phyloP scores from a whole-genome alignment of 768 basidiomycete species.

The Suillus spraguei region DNA sequence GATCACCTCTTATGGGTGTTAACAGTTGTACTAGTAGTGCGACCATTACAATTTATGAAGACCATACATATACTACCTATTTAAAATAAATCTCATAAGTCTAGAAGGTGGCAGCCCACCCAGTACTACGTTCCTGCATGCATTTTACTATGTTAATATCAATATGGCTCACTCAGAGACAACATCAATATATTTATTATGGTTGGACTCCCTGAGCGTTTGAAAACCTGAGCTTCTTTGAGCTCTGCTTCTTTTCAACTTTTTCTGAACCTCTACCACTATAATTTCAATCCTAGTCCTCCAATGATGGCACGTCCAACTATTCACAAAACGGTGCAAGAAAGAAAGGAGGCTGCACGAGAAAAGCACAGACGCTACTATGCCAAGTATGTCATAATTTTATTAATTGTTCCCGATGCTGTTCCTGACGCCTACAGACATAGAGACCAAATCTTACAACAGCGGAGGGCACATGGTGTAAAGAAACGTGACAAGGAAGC shows the following conservation, averaged over 20 bases:
- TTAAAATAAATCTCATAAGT: not conserved
- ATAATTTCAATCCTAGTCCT: not conserved
- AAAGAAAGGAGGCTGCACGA: not conserved
- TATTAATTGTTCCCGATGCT: not conserved
- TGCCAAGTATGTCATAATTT: too few species aligned
- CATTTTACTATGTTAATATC: conserved; percentile 1
- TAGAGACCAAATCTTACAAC: not conserved
- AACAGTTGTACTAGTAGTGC: too few species aligned
- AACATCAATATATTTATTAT: conserved; percentile 1
- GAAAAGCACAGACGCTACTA: too few species aligned
- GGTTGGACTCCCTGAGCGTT: not conserved
- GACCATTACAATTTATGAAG: too few species aligned
- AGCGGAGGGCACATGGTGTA: not conserved
- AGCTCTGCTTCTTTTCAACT: conserved; percentile 2
- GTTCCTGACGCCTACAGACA: not conserved
- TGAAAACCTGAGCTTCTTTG: too few species aligned
- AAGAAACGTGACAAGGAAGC: not conserved
- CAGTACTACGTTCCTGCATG: conserved; percentile 1
- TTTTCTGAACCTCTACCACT: not conserved
- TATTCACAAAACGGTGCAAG: not conserved
- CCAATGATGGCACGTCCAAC: not conserved
- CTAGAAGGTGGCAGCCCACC: not conserved
- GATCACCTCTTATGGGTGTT: too few species aligned
- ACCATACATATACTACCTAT: too few species aligned
- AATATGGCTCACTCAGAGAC: too few species aligned